Evolutionary conservation across 768 basidiomycete genomes (phyloP), one percentile per base, ranked within the genome.

Genomic region (Tulasnella calospora): DNA sequence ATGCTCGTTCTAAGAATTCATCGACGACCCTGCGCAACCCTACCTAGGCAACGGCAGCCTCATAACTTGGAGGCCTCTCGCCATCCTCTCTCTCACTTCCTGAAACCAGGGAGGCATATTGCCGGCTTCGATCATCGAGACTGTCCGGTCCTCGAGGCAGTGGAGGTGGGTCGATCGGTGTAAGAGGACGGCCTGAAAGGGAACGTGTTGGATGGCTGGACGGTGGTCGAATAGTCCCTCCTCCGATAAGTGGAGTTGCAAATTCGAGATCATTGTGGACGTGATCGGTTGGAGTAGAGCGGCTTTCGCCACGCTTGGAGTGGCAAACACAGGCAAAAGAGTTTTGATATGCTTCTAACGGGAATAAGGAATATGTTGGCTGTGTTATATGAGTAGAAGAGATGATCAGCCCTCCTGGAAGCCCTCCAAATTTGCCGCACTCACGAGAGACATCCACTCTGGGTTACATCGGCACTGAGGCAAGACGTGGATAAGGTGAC

Each of bases 11-110:
- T 30, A 19, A 51, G 74, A 75, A 75, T 38, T 9, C 44, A 9
- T 47, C 17, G 41, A 44, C 41, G 44, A 44, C 44, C 44, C 30
- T 51, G 44, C 15, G 19, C 73, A 41, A 41, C 35, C 35, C 55
- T 17, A 27, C 9, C 36, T 75, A 75, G 35, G 44, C 55, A 47
- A 69, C 70, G 3, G 77, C 69, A 77, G 67, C 83, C 0, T 82
- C 83, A 82, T 96, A 95, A n/a, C 89, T 86, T 4, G 96, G 96
- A 0, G 96, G 96, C 10, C 89, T 88, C 83, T 98, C 95, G 9
- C 96, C 96, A 21, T 87, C 86, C 81, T 92, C 91, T 71, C 88
- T 92, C 83, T 93, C 92, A 83, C 92, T 90, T 33, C 96, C 96
- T 15, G 92, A 89, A 51, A 98, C 88, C 27, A 98, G 87, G 35